phyloP scores from a whole-genome alignment of 208 protist species.

The Naegleria lovaniensis region DNA sequence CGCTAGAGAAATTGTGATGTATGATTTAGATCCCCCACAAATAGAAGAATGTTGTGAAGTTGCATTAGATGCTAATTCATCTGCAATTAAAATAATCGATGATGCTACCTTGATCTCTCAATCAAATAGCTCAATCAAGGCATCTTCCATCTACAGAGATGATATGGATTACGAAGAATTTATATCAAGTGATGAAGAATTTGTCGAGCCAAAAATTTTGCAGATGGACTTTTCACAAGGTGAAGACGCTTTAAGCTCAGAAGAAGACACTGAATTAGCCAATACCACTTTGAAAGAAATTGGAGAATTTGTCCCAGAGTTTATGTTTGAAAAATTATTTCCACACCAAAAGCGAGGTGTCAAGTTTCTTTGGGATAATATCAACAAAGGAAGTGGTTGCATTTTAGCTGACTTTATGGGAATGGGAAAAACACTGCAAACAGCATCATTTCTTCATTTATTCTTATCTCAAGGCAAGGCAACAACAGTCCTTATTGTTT shows the following conservation, averaged over 20 bases:
- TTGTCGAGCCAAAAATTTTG: background rate
- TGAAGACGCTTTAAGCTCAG: no score
- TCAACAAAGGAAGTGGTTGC: conserved; percentile 16
- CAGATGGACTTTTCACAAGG: background rate
- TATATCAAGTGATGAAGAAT: background rate
- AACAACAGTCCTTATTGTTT: background rate
- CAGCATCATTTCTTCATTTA: background rate
- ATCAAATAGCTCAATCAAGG: background rate
- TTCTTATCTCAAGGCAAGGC: background rate
- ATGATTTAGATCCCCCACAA: background rate
- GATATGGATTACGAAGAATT: background rate
- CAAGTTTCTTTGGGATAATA: conserved; percentile 26
- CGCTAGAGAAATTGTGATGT: background rate
- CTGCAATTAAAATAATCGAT: background rate
- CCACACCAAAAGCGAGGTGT: conserved; percentile 18
- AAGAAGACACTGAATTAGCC: background rate
- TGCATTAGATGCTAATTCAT: background rate
- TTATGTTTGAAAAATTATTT: background rate
- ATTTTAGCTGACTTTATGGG: conserved; percentile 36
- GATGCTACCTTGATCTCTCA: background rate
- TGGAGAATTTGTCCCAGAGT: background rate
- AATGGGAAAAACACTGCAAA: conserved; percentile 29
- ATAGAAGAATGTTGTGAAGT: background rate
- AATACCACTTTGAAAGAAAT: background rate
- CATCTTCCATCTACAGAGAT: background rate